Percentiles rank a stretch among this genome's conserved stretches.
phyloP scores from a whole-genome alignment of 1,139 yeast species.

The Geotrichum cucujoidarum region DNA sequence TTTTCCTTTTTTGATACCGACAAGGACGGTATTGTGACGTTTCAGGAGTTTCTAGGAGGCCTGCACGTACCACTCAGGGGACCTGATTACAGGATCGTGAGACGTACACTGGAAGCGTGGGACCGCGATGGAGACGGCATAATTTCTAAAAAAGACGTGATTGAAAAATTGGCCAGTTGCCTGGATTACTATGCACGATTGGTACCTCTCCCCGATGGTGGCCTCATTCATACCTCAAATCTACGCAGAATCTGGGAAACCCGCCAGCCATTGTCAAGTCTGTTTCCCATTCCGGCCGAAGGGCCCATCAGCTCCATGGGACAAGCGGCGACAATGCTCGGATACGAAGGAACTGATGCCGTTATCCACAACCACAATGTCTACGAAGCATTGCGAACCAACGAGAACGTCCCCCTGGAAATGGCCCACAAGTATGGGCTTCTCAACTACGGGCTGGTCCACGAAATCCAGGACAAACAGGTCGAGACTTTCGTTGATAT shows the following conservation, averaged over 20 bases:
- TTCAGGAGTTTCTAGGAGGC: constrained; percentile 25
- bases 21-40: constrained; percentile 27
- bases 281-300: constrained; percentile 1
- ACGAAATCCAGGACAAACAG: background rate
- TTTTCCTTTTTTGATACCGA: constrained; percentile 27
- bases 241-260: constrained; percentile 9
- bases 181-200: background rate
- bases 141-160: constrained; percentile 13
- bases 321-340: background rate
- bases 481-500: background rate
- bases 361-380: background rate
- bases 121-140: constrained; percentile 21
- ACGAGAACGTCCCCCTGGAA: background rate
- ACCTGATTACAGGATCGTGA: background rate
- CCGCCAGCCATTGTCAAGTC: constrained; percentile 6
- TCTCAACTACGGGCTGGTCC: background rate
- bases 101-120: constrained; percentile 17
- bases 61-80: background rate
- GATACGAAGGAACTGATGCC: background rate
- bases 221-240: background rate
- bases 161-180: constrained; percentile 2
- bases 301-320: background rate
- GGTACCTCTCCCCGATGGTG: background rate
- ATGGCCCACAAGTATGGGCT: background rate
- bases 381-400: background rate